Conservation (phyloP, 2,329 filamentous ascomycete genomes). For the Penicillium sp. region DNA sequence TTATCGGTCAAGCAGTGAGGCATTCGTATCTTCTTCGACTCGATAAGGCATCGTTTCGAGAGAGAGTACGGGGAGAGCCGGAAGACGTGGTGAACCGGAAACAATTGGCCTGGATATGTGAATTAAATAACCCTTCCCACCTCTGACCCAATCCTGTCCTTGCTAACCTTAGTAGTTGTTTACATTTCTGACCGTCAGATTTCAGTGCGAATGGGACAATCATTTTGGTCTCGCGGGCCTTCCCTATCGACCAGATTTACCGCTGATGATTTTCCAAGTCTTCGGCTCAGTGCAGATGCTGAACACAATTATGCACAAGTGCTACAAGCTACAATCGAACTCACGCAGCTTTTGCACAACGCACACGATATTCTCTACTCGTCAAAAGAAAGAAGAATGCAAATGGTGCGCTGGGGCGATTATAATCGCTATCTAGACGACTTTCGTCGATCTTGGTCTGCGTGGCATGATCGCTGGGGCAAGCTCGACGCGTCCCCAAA, state of each 20-base stretch:
- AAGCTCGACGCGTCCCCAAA: conserved; percentile 4
- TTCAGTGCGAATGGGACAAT: conserved; percentile 21
- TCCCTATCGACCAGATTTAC: conserved; percentile 19
- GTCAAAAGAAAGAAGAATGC: conserved; percentile 5
- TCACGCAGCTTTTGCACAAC: conserved; percentile 9
- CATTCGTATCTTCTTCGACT: conserved; percentile 27
- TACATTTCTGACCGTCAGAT: conserved; percentile 22
- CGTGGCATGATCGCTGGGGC: conserved; percentile 6
- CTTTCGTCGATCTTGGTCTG: not conserved
- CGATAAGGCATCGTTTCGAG: conserved; percentile 22
- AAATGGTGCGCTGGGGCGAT: conserved; percentile 9
- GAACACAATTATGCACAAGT: conserved; percentile 11
- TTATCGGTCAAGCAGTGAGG: conserved; percentile 28
- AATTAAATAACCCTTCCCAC: not conserved
- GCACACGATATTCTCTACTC: conserved; percentile 9
- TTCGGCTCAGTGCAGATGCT: conserved; percentile 4
- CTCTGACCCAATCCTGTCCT: not conserved
- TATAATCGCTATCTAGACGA: conserved; percentile 13
- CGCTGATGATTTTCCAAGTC: conserved; percentile 16
- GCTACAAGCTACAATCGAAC: conserved; percentile 8
- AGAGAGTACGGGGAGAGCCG: conserved; percentile 1
- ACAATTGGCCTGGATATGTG: conserved; percentile 18
- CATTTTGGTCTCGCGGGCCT: conserved; percentile 22
- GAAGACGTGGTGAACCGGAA: conserved; percentile 9
- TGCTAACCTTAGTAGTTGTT: conserved; percentile 6